Evolutionary conservation across 1,284 basidiomycete species (phyloP), one percentile per base, ranked within the genome.

Genomic region (Gomphus sp.): DNA sequence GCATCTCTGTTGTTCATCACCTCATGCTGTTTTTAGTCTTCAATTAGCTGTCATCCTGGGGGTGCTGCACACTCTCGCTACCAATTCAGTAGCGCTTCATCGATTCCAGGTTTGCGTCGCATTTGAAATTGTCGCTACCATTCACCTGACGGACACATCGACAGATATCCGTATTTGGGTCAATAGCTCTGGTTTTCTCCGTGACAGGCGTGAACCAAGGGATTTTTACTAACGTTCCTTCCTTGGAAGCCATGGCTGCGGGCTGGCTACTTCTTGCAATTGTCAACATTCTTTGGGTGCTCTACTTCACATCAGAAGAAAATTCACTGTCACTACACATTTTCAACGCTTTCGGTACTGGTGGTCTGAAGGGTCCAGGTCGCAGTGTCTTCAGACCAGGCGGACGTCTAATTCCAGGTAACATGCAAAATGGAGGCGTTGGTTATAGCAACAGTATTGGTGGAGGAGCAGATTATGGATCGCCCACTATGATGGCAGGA

Each of bases 241-340:
- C 90, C 5, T 72, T 80, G 59, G 82, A 89, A 63, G 93, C 94
- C 5, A 85, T 93, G 76, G 90, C 89, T 33, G 93, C 91, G 5
- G 96, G 96, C 63, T 98, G 92, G 91, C 82, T 99, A 67, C 82
- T 99, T 63, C 82, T 96, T 58, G 80, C 93, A 37, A 82, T 98
- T 62, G 90, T 94, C 55, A 74, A 97, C 78, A 89, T 98, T 69
- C 73, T 98, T 62, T 98, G 95, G 95, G 82, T 97, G 22, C 81
- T 98, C 62, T 98, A 92, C 78, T 93, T 99, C 71, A 96, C 95
- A 4, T 89, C 93, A 1, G 95, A 98, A 69, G 94, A 98, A 66
- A 93, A 94, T 69, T 91, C 93, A 1, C 82, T 91, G 64, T 73
- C 84, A 53, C 81, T 92, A 58, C 80, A 91, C 70, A 66, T 96